phyloP scores from a whole-genome alignment of 129 eudicot species.

The Flaveria bidentis region DNA sequence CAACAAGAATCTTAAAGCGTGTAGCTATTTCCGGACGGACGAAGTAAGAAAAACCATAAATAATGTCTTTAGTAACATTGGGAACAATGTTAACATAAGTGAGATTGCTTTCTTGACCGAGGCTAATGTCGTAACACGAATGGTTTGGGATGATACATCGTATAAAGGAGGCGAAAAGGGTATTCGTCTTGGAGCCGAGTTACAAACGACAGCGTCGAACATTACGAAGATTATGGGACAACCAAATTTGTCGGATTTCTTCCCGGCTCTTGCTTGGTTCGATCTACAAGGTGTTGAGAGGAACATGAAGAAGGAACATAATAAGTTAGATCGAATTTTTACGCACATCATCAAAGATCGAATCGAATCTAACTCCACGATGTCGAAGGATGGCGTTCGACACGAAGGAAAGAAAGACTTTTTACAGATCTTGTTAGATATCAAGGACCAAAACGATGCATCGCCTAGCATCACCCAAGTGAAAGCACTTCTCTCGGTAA shows the following conservation, averaged over 20 bases:
- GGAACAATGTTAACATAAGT: slow-evolving; percentile 31
- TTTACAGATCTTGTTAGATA: slow-evolving; percentile 10
- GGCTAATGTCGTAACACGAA: slow-evolving; percentile 39
- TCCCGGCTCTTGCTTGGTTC: slow-evolving; percentile 25
- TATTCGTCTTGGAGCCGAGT: slow-evolving; percentile 27
- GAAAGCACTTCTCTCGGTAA: not conserved
- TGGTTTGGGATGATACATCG: slow-evolving; percentile 52
- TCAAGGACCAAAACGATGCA: not conserved
- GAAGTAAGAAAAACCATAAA: slow-evolving; percentile 1
- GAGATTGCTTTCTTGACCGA: slow-evolving; percentile 36
- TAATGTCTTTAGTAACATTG: slow-evolving; percentile 16
- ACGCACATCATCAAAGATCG: slow-evolving; percentile 42
- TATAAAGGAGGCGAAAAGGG: slow-evolving; percentile 2
- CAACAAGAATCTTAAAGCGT: not conserved
- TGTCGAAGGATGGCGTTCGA: not conserved
- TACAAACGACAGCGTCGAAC: slow-evolving; percentile 26
- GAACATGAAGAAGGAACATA: slow-evolving; percentile 36
- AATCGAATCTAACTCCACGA: slow-evolving; percentile 1
- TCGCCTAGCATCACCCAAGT: not conserved
- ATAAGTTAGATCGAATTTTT: slow-evolving; percentile 44
- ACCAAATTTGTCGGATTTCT: slow-evolving; percentile 30
- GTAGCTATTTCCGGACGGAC: not conserved
- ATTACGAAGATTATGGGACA: slow-evolving; percentile 27
- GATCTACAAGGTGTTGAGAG: slow-evolving; percentile 55
- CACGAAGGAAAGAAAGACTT: slow-evolving; percentile 8